Percentiles rank a stretch among this genome's conserved stretches.
Evolutionary conservation across 441 rosid species (phyloP).

Genomic region (Sinapis alba): DNA sequence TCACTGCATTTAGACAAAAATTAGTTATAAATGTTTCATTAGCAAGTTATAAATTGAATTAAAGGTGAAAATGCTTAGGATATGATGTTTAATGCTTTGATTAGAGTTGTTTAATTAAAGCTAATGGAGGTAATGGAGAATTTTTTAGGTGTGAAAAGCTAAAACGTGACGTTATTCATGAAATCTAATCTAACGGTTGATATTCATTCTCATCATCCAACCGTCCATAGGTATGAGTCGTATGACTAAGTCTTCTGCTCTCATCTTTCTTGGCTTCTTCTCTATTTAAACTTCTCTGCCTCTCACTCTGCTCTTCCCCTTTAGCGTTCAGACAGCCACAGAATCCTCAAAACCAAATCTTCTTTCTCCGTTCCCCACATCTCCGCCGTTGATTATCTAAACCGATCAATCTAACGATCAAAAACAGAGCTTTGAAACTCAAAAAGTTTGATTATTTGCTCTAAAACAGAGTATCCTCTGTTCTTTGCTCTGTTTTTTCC

Average conservation of each 20-base stretch:
- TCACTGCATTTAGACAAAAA: background rate
- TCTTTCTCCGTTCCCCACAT: background rate
- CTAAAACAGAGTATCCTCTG: conserved; percentile 13
- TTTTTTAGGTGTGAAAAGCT: conserved; percentile 24
- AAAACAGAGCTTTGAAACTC: conserved; percentile 3
- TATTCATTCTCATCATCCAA: conserved; percentile 12
- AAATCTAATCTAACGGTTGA: conserved; percentile 29
- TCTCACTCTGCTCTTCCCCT: conserved; percentile 23
- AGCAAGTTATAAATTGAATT: background rate
- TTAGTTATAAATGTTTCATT: background rate
- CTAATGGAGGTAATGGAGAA: conserved; percentile 4
- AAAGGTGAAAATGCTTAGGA: background rate
- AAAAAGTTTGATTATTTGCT: background rate
- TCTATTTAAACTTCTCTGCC: conserved; percentile 26
- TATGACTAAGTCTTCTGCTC: conserved; percentile 21
- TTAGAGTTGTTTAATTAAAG: background rate
- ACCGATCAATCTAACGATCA: background rate
- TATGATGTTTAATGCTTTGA: conserved; percentile 7
- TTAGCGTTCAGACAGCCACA: conserved; percentile 27
- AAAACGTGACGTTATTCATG: background rate
- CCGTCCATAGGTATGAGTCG: conserved; percentile 23
- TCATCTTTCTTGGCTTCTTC: conserved; percentile 20
- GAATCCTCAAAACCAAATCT: conserved; percentile 10
- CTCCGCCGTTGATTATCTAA: background rate
- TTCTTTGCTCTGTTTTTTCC: background rate